Base-by-base conservation (phyloP, 1,284 basidiomycete genomes). In the Amylostereum areolatum region DNA sequence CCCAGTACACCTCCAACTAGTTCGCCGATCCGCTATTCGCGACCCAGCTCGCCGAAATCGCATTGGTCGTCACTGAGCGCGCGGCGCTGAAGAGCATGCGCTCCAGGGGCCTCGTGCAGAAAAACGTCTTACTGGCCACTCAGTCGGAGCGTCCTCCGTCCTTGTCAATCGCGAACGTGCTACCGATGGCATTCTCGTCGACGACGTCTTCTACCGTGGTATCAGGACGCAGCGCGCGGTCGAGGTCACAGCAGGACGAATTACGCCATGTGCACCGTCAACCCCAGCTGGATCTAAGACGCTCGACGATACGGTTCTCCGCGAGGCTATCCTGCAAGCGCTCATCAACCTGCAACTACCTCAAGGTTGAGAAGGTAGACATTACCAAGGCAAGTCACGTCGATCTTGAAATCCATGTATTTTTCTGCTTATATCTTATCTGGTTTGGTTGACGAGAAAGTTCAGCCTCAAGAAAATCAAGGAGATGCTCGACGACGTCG, bases 211-310 rank as follows among this genome's bases (percentile, higher is more conserved):
- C 37, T 39, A 39, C 37, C 37, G 37, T n/a, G 37, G 37, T n/a
- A 39, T 39, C 37, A n/a, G 5, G n/a, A 39, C 27, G 12, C 37
- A 39, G 37, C 37, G 37, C 12, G 37, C 37, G n/a, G 37, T 25
- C 5, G 37, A n/a, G 37, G n/a, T 39, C 77, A 90, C 52, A 95
- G 95, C 64, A 83, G 96, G 47, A 95, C 92, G 32, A 93, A 96
- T 68, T 99, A 98, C 63, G 95, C 93, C 18, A 98, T 99, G 97
- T 95, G 94, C 69, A 96, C 96, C 12, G 90, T 97, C 63, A 98
- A 98, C 69, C 97, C 97, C 2, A 89, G 92, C 59, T 87, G 96
- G 53, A 92, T 99, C 57, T 92, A 89, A 87, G 67, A 86, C 90
- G 4, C 98, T 98, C 78, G 92, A 83, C 57, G 95, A 98, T 51